Evolutionary conservation across 805 yeast genomes (phyloP).

Genomic region (Nakazawaea laoshanensis): DNA sequence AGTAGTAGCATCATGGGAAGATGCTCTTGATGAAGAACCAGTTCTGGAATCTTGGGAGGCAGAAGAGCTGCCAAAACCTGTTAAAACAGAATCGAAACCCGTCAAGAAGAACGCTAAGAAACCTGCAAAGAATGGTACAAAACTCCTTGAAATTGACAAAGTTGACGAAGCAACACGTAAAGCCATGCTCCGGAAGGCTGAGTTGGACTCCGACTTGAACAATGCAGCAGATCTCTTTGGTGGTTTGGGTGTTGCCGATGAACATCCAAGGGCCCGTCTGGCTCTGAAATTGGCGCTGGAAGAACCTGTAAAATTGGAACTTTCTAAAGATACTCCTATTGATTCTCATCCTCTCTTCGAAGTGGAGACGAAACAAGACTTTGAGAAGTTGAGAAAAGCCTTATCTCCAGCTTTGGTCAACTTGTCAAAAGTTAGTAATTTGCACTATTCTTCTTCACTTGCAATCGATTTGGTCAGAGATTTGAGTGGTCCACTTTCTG

Average conservation of each 20-base stretch:
- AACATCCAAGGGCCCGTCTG: constrained; percentile 49
- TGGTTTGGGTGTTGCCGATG: constrained; percentile 50
- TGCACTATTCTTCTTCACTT: constrained; percentile 66
- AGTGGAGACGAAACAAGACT: constrained; percentile 75
- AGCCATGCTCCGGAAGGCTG: constrained; percentile 72
- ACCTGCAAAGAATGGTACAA: constrained; percentile 28
- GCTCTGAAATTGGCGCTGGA: constrained; percentile 30
- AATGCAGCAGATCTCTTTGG: constrained; percentile 92
- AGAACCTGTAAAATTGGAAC: constrained; percentile 21
- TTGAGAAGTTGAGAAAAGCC: constrained; percentile 67
- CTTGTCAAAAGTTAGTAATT: constrained; percentile 50
- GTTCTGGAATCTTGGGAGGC: constrained; percentile 86
- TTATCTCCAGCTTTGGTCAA: constrained; percentile 51
- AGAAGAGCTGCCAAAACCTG: constrained; percentile 32
- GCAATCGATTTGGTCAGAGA: constrained; percentile 86
- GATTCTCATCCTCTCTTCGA: constrained; percentile 76
- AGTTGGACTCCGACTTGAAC: constrained; percentile 77
- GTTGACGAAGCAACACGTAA: constrained; percentile 69
- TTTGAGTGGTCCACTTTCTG: constrained; percentile 67
- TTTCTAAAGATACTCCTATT: constrained; percentile 57
- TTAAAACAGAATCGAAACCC: constrained; percentile 27
- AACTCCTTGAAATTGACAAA: constrained; percentile 49
- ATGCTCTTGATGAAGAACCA: constrained; percentile 69
- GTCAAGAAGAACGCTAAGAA: constrained; percentile 21
- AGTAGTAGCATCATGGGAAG: constrained; percentile 72